Evolutionary conservation across 2,329 filamentous ascomycete genomes (phyloP).

Genomic region (Gyromitra esculenta): DNA sequence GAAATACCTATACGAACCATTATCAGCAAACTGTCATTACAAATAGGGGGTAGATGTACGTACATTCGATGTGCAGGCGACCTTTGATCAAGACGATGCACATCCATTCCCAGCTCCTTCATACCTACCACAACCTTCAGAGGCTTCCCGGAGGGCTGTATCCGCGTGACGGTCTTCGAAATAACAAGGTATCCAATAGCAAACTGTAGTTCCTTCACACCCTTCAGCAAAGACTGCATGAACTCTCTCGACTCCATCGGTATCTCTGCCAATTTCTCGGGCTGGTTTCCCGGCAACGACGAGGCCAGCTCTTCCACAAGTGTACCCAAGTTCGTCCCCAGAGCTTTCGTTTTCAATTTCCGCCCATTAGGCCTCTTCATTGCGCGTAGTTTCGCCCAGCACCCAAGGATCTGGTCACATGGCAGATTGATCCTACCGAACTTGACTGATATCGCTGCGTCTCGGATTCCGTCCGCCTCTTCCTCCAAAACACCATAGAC

Average conservation of each 20-base stretch:
- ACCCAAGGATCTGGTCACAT: constrained; percentile 81
- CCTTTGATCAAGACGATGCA: constrained; percentile 88
- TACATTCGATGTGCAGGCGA: constrained; percentile 93
- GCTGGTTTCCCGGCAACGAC: constrained; percentile 69
- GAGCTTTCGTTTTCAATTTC: constrained; percentile 63
- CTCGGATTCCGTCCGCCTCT: constrained; percentile 83
- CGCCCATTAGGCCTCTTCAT: constrained; percentile 64
- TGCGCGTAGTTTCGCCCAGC: constrained; percentile 63
- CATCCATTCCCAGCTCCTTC: constrained; percentile 94
- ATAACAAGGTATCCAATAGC: constrained; percentile 90
- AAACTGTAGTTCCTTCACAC: constrained; percentile 96
- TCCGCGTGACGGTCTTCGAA: constrained; percentile 77
- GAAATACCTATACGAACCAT: constrained; percentile 71
- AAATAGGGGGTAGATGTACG: constrained; percentile 24
- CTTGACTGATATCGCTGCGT: constrained; percentile 90
- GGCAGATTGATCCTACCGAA: constrained; percentile 89
- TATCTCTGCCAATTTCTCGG: constrained; percentile 77
- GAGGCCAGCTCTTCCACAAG: constrained; percentile 76
- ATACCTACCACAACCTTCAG: constrained; percentile 85
- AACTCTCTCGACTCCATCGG: constrained; percentile 95
- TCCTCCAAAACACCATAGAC: constrained; percentile 90
- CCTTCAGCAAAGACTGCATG: constrained; percentile 84
- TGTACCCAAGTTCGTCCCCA: constrained; percentile 73
- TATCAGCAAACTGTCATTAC: constrained; percentile 17
- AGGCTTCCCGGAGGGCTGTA: constrained; percentile 74